A percentile compares a stretch with the other conserved stretches of the same genome.
Evolutionary conservation across 2,329 filamentous ascomycete genomes (phyloP).

Genomic region (Fusarium austroafricanum): DNA sequence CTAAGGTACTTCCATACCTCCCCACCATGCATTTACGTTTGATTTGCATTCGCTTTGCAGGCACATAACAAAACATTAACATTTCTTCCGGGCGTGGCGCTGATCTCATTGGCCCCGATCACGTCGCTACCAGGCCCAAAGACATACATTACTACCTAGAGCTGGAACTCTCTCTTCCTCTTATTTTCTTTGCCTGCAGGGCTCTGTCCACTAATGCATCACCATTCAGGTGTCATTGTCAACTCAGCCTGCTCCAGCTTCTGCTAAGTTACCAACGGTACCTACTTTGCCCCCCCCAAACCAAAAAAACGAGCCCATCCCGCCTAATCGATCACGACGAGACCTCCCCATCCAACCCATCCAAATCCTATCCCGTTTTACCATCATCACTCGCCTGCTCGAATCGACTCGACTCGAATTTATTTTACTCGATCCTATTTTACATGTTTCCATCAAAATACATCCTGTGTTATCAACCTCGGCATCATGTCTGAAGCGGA

Average conservation of each 20-base stretch:
- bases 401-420: constrained; percentile 38
- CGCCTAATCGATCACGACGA: constrained; percentile 31
- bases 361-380: constrained; percentile 24
- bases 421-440: constrained; percentile 46
- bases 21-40: constrained; percentile 14
- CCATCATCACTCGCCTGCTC: constrained; percentile 39
- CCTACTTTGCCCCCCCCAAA: constrained; percentile 21
- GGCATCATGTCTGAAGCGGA: constrained; percentile 66
- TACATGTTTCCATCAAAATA: constrained; percentile 61
- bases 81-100: constrained; percentile 44
- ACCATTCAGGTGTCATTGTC: constrained; percentile 38
- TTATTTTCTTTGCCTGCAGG: constrained; percentile 46
- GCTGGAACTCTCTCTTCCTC: constrained; percentile 43
- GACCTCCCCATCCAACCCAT: neutral
- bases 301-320: constrained; percentile 23
- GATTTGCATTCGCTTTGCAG: constrained; percentile 7
- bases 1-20: neutral
- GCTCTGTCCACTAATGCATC: constrained; percentile 50
- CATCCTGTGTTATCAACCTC: constrained; percentile 53
- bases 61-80: neutral
- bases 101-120: constrained; percentile 49
- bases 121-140: constrained; percentile 45
- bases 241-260: constrained; percentile 22
- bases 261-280: neutral
- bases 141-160: constrained; percentile 21